Evolutionary conservation across 805 yeast genomes (phyloP), one percentile per base, ranked within the genome.

Genomic region (Ogataea kodamae): DNA sequence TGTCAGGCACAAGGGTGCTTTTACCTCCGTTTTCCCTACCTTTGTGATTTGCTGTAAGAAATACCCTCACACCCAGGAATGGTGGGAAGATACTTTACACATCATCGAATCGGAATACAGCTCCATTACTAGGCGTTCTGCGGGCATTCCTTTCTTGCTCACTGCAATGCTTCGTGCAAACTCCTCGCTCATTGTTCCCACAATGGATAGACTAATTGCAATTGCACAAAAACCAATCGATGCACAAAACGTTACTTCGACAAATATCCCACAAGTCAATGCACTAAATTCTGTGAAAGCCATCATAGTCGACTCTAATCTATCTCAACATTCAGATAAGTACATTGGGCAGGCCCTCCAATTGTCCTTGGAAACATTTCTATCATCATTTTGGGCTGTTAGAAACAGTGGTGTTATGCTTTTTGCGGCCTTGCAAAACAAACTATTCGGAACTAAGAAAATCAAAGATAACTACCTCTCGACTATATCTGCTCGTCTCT

Each of bases 351-450:
- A 61, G 8, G 81, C 84, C 0, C 60, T 90, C 17, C 66, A 68
- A 16, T 55, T 85, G 13, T 67, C 94, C 0, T 65, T 92, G 25
- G 48, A 60, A 2, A 70, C 78, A 21, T 86, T 90, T 57, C 67
- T 74, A 1, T 75, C 84, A 2, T 62, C 69, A 2, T 65, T 77
- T 15, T 90, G 97, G 97, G 78, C 95, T 0, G 71, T 90, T 17
- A 70, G 96, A 52, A 90, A 90, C 54, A 86, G 97, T 57, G 87
- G 95, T 0, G 82, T 89, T 12, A 92, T 90, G 97, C 66, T 90
- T 24, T 90, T 88, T 55, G 80, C 95, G 1, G 78, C 95, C 1
- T 59, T 90, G 25, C 92, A 86, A 49, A 81, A 80, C 39, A 69
- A 90, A 40, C 52, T 92, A 5, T 89, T 90, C 59, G 94, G 94